These are phyloP conservation scores for Pseudevernia furfuracea DNA, from an alignment of 495 filamentous ascomycete genomes.

Conservation along the genomic window DNA sequence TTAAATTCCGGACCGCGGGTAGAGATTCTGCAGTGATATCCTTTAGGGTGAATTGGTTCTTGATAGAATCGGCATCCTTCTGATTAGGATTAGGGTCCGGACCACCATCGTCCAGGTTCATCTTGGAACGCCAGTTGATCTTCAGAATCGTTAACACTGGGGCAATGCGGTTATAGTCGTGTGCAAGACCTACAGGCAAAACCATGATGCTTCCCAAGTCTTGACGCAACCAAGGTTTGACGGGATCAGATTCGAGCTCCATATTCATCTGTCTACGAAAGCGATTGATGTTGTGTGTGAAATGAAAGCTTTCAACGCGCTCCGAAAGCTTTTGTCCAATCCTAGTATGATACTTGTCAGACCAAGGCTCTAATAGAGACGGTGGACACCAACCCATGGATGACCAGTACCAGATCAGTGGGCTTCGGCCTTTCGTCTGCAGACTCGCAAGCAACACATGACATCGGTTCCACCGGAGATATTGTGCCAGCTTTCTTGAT, in stretches of 20 bases:
- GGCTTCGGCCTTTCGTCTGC: slow-evolving; percentile 63
- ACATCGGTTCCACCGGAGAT: slow-evolving; percentile 24
- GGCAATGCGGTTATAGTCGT: background rate
- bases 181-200: slow-evolving; percentile 43
- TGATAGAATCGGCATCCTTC: slow-evolving; percentile 40
- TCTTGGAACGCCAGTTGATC: slow-evolving; percentile 77
- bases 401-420: slow-evolving; percentile 80
- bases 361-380: background rate
- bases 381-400: slow-evolving; percentile 50
- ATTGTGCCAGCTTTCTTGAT: slow-evolving; percentile 16
- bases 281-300: slow-evolving; percentile 88
- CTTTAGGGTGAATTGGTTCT: slow-evolving; percentile 66
- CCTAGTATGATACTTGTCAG: background rate
- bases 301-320: slow-evolving; percentile 90
- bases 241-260: slow-evolving; percentile 64
- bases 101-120: slow-evolving; percentile 75
- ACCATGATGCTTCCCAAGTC: slow-evolving; percentile 67
- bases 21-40: slow-evolving; percentile 92
- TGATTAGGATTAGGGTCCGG: slow-evolving; percentile 32
- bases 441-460: slow-evolving; percentile 45
- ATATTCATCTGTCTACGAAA: slow-evolving; percentile 83
- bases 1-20: slow-evolving; percentile 78
- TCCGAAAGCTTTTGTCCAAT: slow-evolving; percentile 97
- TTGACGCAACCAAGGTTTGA: slow-evolving; percentile 65
- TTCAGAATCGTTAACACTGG: slow-evolving; percentile 22